These are phyloP conservation scores for Fusarium buxicola DNA, from an alignment of 2,329 filamentous ascomycete species.

Conservation along the genomic window DNA sequence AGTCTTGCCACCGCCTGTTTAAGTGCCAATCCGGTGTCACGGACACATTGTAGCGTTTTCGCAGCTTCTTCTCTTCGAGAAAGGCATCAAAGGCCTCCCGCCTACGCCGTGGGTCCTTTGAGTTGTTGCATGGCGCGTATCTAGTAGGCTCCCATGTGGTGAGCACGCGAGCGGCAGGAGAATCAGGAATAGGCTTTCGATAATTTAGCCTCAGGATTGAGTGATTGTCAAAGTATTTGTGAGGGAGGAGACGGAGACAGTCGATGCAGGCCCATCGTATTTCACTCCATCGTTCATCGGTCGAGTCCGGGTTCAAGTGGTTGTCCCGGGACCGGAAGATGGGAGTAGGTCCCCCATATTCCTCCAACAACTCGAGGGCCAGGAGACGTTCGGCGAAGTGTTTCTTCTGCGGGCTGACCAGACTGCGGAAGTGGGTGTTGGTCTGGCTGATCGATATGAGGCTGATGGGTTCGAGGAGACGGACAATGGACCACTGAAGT, in stretches of 20 bases:
- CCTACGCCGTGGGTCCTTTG: not conserved
- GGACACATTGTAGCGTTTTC: slow-evolving; percentile 5
- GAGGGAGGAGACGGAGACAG: slow-evolving; percentile 27
- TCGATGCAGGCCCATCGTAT: slow-evolving; percentile 31
- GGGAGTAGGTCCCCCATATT: slow-evolving; percentile 15
- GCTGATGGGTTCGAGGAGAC: slow-evolving; percentile 29
- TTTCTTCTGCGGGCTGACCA: slow-evolving; percentile 18
- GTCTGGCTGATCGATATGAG: slow-evolving; percentile 29
- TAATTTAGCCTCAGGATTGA: slow-evolving; percentile 12
- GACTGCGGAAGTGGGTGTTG: slow-evolving; percentile 16
- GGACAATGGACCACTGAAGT: slow-evolving; percentile 27
- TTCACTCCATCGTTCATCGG: not conserved
- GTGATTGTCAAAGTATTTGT: slow-evolving; percentile 23
- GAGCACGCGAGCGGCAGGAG: not conserved
- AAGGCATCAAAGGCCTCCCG: not conserved
- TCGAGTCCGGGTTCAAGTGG: not conserved
- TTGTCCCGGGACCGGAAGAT: slow-evolving; percentile 2
- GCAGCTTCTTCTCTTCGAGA: not conserved
- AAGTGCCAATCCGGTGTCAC: slow-evolving; percentile 1
- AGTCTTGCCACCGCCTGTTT: not conserved
- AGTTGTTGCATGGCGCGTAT: too few species aligned
- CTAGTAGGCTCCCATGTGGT: slow-evolving; percentile 19
- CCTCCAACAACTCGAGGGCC: not conserved
- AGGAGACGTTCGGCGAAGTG: slow-evolving; percentile 25
- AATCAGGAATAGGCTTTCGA: slow-evolving; percentile 22